Evolutionary conservation across 257 asterid species (phyloP).

Genomic region (Petunia axillaris): DNA sequence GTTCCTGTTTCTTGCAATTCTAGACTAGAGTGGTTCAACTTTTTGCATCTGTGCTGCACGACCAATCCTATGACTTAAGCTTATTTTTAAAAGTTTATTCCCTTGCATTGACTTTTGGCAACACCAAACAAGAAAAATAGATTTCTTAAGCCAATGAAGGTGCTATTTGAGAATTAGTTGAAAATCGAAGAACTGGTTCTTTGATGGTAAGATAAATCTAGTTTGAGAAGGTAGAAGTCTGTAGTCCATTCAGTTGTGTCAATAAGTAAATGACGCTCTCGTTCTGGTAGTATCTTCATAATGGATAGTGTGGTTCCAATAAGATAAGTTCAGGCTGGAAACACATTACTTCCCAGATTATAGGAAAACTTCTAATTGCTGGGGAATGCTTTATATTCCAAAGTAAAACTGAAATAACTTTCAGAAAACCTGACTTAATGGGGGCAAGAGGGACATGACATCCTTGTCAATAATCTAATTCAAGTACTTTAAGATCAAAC

Average conservation of each 20-base stretch:
- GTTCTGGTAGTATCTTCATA: neutral
- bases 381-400: neutral
- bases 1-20: neutral
- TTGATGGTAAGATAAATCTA: neutral
- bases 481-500: too few relatives aligned
- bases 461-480: too few relatives aligned
- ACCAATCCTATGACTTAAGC: neutral
- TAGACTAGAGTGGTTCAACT: neutral
- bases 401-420: neutral
- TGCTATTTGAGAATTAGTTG: neutral
- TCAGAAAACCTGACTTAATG: too few relatives aligned
- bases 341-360: neutral
- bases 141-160: neutral
- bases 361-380: neutral
- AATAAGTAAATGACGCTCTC: neutral
- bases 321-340: neutral
- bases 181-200: constrained; percentile 9
- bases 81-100: neutral
- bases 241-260: neutral
- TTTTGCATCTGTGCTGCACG: neutral
- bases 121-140: neutral
- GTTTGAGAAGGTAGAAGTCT: neutral
- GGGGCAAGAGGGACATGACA: too few relatives aligned
- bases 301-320: neutral
- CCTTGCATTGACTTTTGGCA: neutral